Evolutionary conservation across 1,139 yeast genomes (phyloP).

Genomic region (Taphrina deformans): DNA sequence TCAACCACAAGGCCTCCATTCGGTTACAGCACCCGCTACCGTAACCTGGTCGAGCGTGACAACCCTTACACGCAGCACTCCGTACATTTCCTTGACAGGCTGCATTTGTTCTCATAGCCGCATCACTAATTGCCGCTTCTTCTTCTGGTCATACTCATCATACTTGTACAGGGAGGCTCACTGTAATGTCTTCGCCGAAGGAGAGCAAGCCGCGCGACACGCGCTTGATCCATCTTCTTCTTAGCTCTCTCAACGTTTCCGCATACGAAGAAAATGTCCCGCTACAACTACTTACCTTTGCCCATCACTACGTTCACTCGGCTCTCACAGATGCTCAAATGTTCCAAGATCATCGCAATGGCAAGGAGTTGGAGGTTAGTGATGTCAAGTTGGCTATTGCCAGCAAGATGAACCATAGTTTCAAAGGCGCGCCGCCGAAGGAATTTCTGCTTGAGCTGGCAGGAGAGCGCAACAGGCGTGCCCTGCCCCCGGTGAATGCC

Average conservation of each 20-base stretch:
- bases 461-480: slow-evolving; percentile 81
- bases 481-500: slow-evolving; percentile 88
- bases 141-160: too few relatives aligned
- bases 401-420: slow-evolving; percentile 89
- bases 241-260: slow-evolving; percentile 91
- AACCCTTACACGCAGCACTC: not conserved
- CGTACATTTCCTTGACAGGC: not conserved
- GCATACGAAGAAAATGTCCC: slow-evolving; percentile 95
- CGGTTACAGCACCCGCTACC: not conserved
- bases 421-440: slow-evolving; percentile 93
- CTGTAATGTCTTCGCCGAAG: slow-evolving; percentile 19
- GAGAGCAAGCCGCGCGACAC: slow-evolving; percentile 72
- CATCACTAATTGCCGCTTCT: too few relatives aligned
- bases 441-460: slow-evolving; percentile 88
- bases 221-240: slow-evolving; percentile 77
- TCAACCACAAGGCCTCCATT: not conserved
- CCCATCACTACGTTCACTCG: slow-evolving; percentile 51
- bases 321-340: slow-evolving; percentile 19
- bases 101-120: too few relatives aligned
- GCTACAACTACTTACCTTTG: slow-evolving; percentile 92
- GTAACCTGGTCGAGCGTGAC: too few relatives aligned
- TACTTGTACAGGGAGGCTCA: not conserved
- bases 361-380: slow-evolving; percentile 52
- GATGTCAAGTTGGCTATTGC: slow-evolving; percentile 91
- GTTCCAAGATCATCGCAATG: slow-evolving; percentile 5